Percentiles rank a stretch among this genome's conserved stretches.
These are phyloP conservation scores for Plectranthus barbatus DNA, from an alignment of 257 asterid species.

Conservation along the genomic window DNA sequence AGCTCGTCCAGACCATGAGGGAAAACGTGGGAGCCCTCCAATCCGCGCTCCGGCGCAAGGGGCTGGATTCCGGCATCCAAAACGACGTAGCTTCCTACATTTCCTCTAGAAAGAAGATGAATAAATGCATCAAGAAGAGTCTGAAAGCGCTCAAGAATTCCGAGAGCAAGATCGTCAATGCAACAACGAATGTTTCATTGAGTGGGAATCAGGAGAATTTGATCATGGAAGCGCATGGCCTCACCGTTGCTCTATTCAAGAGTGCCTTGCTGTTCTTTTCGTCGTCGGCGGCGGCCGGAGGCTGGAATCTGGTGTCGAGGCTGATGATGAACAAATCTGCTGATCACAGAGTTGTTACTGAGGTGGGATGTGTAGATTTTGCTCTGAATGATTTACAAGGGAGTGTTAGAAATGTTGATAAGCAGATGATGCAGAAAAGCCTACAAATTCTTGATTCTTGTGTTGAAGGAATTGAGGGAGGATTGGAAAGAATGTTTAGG, in stretches of 20 bases:
- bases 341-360: constrained; percentile 2
- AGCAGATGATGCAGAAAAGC: constrained; percentile 18
- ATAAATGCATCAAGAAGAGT: constrained; percentile 34
- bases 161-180: constrained; percentile 20
- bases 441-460: constrained; percentile 29
- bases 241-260: constrained; percentile 15
- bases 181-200: not conserved
- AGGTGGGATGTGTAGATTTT: constrained; percentile 27
- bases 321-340: constrained; percentile 23
- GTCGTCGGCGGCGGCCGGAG: not conserved
- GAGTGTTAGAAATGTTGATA: constrained; percentile 6
- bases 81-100: constrained; percentile 28
- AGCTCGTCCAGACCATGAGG: constrained; percentile 28
- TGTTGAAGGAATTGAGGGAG: constrained; percentile 26
- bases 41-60: constrained; percentile 62
- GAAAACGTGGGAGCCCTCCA: constrained; percentile 46
- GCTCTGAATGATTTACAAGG: constrained; percentile 7
- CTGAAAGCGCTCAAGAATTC: constrained; percentile 41
- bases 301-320: constrained; percentile 32
- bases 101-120: constrained; percentile 38
- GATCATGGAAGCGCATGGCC: constrained; percentile 9
- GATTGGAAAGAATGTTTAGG: constrained; percentile 35
- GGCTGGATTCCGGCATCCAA: constrained; percentile 29
- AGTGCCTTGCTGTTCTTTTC: constrained; percentile 20
- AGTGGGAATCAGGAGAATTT: not conserved